Percentiles rank a stretch among this genome's conserved stretches.
Evolutionary conservation across 345 rosid genomes (phyloP).

Genomic region (Cardiospermum halicacabum): DNA sequence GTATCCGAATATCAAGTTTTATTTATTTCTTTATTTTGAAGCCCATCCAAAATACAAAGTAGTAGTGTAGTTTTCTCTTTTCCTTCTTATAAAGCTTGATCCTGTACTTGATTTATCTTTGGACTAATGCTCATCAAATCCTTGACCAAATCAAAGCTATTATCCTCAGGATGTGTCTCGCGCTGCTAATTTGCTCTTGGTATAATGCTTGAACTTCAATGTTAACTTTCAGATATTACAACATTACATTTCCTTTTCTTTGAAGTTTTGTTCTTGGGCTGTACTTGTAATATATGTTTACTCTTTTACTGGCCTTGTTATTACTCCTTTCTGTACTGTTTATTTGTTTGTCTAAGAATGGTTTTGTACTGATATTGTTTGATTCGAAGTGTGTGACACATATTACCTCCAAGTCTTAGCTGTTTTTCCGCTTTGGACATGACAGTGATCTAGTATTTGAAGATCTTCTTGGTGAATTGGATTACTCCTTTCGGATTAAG

Average conservation of each 20-base stretch:
- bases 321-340: neutral
- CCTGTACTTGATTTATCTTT: constrained; percentile 6
- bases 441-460: neutral
- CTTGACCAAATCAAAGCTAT: constrained; percentile 58
- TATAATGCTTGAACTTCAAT: constrained; percentile 24
- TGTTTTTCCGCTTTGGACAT: neutral
- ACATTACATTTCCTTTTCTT: neutral
- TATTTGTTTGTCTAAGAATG: neutral
- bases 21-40: no score
- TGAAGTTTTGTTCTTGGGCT: neutral
- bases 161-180: constrained; percentile 75
- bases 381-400: neutral
- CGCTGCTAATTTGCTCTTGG: constrained; percentile 67
- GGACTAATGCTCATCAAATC: constrained; percentile 20
- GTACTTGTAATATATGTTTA: neutral
- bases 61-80: no score
- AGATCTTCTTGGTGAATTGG: neutral
- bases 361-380: neutral
- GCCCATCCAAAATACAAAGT: no score
- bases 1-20: constrained; percentile 55
- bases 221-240: neutral
- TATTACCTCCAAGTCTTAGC: neutral
- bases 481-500: neutral
- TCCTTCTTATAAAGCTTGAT: no score
- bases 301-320: neutral